A percentile compares a stretch with the other conserved stretches of the same genome.
phyloP scores from a whole-genome alignment of 768 basidiomycete genomes.

The Termitomyces sp. region DNA sequence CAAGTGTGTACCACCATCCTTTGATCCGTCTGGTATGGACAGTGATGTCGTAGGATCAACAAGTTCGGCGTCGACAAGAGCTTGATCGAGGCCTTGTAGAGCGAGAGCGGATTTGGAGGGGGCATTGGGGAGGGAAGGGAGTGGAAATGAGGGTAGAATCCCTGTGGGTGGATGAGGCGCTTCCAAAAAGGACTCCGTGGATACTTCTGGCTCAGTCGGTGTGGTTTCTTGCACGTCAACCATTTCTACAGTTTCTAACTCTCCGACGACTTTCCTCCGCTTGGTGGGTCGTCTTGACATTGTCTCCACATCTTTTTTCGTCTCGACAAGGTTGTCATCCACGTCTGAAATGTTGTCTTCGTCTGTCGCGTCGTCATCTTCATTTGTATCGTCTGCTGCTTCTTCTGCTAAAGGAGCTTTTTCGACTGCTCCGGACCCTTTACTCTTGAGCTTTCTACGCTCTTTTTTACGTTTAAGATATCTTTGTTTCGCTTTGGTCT shows the following conservation, averaged over 20 bases:
- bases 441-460: constrained; percentile 43
- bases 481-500: constrained; percentile 67
- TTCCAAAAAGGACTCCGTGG: constrained; percentile 6
- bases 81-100: constrained; percentile 73
- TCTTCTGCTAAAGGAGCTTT: constrained; percentile 15
- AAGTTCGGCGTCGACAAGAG: constrained; percentile 61
- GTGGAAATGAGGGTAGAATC: constrained; percentile 62
- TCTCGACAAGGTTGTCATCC: constrained; percentile 6
- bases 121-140: constrained; percentile 57
- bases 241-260: constrained; percentile 13
- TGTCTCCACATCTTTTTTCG: constrained; percentile 12
- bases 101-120: constrained; percentile 69
- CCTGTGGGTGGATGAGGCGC: constrained; percentile 17
- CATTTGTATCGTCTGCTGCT: constrained; percentile 14
- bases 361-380: constrained; percentile 16
- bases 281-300: constrained; percentile 33
- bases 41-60: constrained; percentile 49
- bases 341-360: constrained; percentile 16
- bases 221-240: constrained; percentile 11
- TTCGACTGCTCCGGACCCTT: constrained; percentile 4
- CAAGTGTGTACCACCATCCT: constrained; percentile 43
- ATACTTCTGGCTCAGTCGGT: constrained; percentile 7
- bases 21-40: constrained; percentile 36
- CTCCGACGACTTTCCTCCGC: constrained; percentile 30
- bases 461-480: constrained; percentile 72